Conservation (phyloP, 164 flowering plant species). For the Kingdonia uniflora region DNA sequence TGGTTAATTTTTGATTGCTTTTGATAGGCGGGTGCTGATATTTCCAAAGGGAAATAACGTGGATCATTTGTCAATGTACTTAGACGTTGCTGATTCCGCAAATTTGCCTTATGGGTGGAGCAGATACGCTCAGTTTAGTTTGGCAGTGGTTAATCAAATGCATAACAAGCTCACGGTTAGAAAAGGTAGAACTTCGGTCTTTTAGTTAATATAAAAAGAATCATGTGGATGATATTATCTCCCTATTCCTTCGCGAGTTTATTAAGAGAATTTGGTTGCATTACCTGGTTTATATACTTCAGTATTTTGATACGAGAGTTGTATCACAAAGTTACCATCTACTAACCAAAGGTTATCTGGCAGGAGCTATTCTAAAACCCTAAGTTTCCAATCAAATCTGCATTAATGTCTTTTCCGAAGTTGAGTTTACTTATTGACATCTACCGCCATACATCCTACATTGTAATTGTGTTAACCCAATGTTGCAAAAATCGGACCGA, state of each 20-base stretch:
- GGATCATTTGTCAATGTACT: constrained; percentile 70
- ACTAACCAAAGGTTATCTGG: too few species aligned
- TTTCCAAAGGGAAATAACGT: constrained; percentile 83
- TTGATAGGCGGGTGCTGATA: constrained; percentile 60
- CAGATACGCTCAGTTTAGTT: constrained; percentile 73
- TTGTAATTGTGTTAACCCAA: too few species aligned
- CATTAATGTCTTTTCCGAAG: too few species aligned
- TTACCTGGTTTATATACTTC: too few species aligned
- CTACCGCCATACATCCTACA: too few species aligned
- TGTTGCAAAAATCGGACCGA: too few species aligned
- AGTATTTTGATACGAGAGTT: too few species aligned
- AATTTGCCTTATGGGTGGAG: constrained; percentile 77
- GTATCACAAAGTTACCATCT: too few species aligned
- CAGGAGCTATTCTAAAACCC: too few species aligned
- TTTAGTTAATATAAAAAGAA: neutral
- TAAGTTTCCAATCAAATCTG: too few species aligned
- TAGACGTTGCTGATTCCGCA: constrained; percentile 68
- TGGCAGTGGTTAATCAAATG: constrained; percentile 62
- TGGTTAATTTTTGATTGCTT: neutral
- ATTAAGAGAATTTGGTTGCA: too few species aligned
- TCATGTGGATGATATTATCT: neutral
- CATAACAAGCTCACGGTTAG: constrained; percentile 41
- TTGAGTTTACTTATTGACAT: too few species aligned
- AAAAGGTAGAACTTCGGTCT: constrained; percentile 35
- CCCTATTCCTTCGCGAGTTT: neutral